Evolutionary conservation across 441 rosid species (phyloP).

Genomic region (Melastoma candidum): DNA sequence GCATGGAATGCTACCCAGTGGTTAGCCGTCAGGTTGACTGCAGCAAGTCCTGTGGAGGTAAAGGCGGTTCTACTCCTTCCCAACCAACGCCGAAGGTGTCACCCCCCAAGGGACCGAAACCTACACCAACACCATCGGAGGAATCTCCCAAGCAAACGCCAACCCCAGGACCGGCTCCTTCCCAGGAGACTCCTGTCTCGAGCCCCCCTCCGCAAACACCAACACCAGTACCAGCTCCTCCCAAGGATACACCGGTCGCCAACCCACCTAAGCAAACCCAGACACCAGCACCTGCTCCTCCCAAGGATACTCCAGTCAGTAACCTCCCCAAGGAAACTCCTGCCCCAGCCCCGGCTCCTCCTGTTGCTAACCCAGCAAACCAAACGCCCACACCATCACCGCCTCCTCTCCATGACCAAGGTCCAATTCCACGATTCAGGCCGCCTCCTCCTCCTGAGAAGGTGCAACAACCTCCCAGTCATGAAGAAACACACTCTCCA

Average conservation of each 20-base stretch:
- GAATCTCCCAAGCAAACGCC: slow-evolving; percentile 6
- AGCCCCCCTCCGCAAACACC: not conserved
- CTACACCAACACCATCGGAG: not conserved
- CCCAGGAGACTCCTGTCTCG: slow-evolving; percentile 14
- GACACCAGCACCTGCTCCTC: not conserved
- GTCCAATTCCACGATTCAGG: slow-evolving; percentile 4
- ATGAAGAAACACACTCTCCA: not conserved
- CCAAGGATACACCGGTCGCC: not conserved
- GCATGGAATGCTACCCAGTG: slow-evolving; percentile 33
- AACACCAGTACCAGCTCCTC: slow-evolving; percentile 7
- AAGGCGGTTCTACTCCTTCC: not conserved
- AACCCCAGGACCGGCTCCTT: slow-evolving; percentile 11
- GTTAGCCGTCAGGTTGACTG: slow-evolving; percentile 60
- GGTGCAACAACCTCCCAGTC: slow-evolving; percentile 10
- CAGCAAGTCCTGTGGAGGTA: slow-evolving; percentile 44
- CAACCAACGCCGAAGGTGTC: slow-evolving; percentile 13
- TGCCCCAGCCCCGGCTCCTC: not conserved
- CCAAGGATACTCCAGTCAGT: not conserved
- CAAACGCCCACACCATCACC: not conserved
- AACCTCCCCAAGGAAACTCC: not conserved
- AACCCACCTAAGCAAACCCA: slow-evolving; percentile 1
- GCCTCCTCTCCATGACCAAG: slow-evolving; percentile 2
- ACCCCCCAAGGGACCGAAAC: not conserved
- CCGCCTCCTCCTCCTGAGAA: slow-evolving; percentile 10
- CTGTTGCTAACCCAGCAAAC: not conserved